Evolutionary conservation across 2,329 filamentous ascomycete species (phyloP), one percentile per base, ranked within the genome.

Genomic region (Curvularia sp.): DNA sequence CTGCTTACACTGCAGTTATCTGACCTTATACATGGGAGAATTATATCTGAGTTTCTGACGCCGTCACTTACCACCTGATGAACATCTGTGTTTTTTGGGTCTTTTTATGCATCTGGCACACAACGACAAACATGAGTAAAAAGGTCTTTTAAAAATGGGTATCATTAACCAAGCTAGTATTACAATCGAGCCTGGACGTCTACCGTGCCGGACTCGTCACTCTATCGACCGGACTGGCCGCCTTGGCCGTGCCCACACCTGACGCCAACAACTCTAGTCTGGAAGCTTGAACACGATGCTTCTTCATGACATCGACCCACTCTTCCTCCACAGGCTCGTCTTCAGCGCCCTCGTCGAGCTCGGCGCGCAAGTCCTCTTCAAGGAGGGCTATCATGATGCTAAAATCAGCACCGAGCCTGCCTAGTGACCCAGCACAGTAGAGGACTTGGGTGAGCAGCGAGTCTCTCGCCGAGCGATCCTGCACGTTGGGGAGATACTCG

Each of bases 351-450:
- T 81, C 67, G 66, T 75, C 60, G 74, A 82, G 63, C 43, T 86
- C 80, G 1, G 59, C 65, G 2, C 65, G 50, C 26, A 76, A 47
- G 30, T 76, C 74, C 53, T 84, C 85, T 33, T 81, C 81, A 9
- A 89, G 69, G 38, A 87, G 71, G 0, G 93, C 92, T 57, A 98
- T 83, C 64, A 97, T 86, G 81, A 97, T 86, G 55, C 93, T 90
- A 77, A 99, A 99, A 75, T 99, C 95, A 1, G 92, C 93, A 2
- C 95, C 95, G 0, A 98, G 80, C 47, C 95, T 85, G 0, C 94
- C 94, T 49, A 99, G 80, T 78, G 93, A 97, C 46, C 92, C 91
- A 0, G 94, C 93, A 69, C 93, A 96, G 77, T 97, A 98, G 8
- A 98, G 80, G 0, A 97, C 91, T 75, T 98, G 94, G 0, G 93